A percentile compares a stretch with the other conserved stretches of the same genome.
These are phyloP conservation scores for Picochlorum sp. DNA, from an alignment of 139 green algal genomes.

Conservation along the genomic window DNA sequence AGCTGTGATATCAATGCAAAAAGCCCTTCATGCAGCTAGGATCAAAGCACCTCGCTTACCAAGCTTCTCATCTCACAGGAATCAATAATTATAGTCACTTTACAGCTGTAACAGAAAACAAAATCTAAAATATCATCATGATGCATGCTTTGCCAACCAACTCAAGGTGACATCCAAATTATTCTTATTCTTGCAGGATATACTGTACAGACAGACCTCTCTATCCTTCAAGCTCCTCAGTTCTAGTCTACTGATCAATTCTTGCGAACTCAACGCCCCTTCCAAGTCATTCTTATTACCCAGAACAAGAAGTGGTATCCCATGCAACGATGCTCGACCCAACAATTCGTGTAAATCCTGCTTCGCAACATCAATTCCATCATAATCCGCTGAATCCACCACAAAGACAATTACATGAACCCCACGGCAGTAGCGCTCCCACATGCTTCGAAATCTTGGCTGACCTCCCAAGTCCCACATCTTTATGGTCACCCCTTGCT, in stretches of 20 bases:
- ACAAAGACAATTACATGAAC: conserved; percentile 95
- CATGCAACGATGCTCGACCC: conserved; percentile 51
- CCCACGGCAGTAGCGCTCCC: conserved; percentile 97
- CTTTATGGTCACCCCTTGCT: conserved; percentile 93
- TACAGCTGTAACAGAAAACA: not conserved
- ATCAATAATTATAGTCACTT: not conserved
- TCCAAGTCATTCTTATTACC: conserved; percentile 97
- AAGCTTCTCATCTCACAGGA: not conserved
- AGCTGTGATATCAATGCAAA: conserved; percentile 15
- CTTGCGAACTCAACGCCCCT: conserved; percentile 55
- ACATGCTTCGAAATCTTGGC: conserved; percentile 91
- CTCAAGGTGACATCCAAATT: conserved; percentile 94
- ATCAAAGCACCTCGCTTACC: conserved; percentile 17
- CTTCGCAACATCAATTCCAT: conserved; percentile 53
- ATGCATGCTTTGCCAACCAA: conserved; percentile 86
- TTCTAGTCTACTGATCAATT: conserved; percentile 71
- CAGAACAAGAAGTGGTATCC: conserved; percentile 92
- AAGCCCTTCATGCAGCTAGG: conserved; percentile 11
- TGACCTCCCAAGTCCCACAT: conserved; percentile 97
- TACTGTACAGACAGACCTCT: conserved; percentile 88
- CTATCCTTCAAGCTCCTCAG: conserved; percentile 56
- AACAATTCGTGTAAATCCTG: conserved; percentile 64
- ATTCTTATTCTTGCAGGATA: conserved; percentile 85
- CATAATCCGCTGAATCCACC: conserved; percentile 88
- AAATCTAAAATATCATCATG: conserved; percentile 31